Evolutionary conservation across 2,329 filamentous ascomycete species (phyloP).

Genomic region (Pseudomassariella vexata): DNA sequence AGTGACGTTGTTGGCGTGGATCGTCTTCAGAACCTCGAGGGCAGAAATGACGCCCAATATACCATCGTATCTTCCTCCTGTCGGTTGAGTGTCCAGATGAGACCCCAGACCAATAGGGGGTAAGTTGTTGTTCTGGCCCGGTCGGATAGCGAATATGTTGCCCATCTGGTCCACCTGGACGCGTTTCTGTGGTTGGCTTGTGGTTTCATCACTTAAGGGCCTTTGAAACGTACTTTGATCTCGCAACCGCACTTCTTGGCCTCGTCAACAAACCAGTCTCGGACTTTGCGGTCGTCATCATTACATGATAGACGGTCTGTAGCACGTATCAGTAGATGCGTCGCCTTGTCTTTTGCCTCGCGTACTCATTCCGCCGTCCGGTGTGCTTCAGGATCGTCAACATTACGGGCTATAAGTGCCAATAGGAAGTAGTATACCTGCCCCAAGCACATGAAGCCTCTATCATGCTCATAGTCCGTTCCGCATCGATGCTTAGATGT

Average conservation of each 20-base stretch:
- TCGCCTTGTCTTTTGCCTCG: no score
- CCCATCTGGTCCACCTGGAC: constrained; percentile 14
- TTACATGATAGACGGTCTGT: constrained; percentile 9
- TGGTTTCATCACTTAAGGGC: neutral
- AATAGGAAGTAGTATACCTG: no score
- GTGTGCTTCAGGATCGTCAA: no score
- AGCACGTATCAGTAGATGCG: neutral
- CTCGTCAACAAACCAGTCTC: constrained; percentile 13
- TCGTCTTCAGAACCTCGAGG: constrained; percentile 60
- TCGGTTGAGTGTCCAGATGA: constrained; percentile 58
- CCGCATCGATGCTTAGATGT: no score
- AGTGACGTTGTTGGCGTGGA: constrained; percentile 60
- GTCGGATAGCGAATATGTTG: constrained; percentile 35
- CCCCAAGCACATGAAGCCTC: no score
- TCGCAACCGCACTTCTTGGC: constrained; percentile 10
- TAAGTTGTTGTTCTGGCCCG: constrained; percentile 48
- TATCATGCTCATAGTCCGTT: no score
- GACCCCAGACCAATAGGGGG: constrained; percentile 63
- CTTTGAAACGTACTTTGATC: constrained; percentile 6
- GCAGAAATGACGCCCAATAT: constrained; percentile 68
- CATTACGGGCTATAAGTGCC: no score
- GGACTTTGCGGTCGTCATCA: constrained; percentile 12
- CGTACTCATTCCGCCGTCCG: no score
- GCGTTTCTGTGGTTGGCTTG: no score
- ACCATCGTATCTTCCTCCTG: constrained; percentile 64